Base-by-base conservation (phyloP, 345 rosid genomes). In the Boechera divaricarpa region DNA sequence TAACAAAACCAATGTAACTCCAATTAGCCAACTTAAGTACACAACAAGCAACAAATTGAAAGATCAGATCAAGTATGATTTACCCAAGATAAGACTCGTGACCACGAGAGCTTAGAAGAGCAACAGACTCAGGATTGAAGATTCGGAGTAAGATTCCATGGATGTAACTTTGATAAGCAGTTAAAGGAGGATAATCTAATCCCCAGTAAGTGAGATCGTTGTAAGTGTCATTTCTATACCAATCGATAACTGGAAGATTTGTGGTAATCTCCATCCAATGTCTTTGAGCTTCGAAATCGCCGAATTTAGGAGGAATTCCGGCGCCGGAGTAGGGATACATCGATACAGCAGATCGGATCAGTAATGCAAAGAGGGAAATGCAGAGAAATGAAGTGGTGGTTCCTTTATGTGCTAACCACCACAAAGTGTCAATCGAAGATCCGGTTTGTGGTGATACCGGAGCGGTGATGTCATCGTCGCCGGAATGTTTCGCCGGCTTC, bases 211-310 rank as follows among this genome's bases (percentile, higher is more conserved):
- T 72, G 38, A 92, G 88, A 81, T 95, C 91, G 61, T 95, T 95
- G 77, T 15, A 16, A 18, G 88, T 89, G 78, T 88, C 77, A 59
- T 90, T 92, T 38, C 72, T 77, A 76, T 95, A 91, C 97, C 99
- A 95, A 3, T 89, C 87, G 59, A 57, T 73, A 5, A 58, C 69
- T 0, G 93, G 92, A 38, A 91, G 89, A 85, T 92, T 89, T 2
- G 82, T 61, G n/a, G 99, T 91, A 62, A 92, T 91, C 89, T 92
- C 99, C 99, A 95, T 92, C 98, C 99, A 95, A 79, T 92, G 99
- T 76, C 97, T 79, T 53, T 91, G 99, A 21, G 98, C 99, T 78
- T 95, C 98, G 77, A 86, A 95, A 73, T 95, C 99, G 10, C 99
- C 98, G 55, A 84, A 92, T 70, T 86, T 92, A 0, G 99, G 98